These are phyloP conservation scores for Backusella luteola DNA, from an alignment of 192 early-diverging fungal genomes.

Conservation along the genomic window DNA sequence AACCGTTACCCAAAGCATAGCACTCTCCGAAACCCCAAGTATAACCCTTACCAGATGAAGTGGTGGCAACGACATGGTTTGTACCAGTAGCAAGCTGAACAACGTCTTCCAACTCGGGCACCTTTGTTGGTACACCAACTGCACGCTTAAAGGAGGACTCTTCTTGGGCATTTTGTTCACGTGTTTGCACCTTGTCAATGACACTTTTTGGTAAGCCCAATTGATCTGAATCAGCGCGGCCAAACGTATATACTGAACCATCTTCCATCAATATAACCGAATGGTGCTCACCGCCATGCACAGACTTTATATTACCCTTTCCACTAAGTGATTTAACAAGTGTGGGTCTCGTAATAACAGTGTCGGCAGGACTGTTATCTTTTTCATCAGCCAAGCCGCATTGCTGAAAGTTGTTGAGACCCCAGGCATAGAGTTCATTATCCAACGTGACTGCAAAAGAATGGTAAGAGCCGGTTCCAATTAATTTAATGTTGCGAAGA, in stretches of 20 bases:
- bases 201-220: constrained; percentile 62
- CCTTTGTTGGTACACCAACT: constrained; percentile 55
- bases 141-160: constrained; percentile 49
- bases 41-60: constrained; percentile 61
- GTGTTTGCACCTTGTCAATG: constrained; percentile 31
- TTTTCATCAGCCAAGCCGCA: constrained; percentile 56
- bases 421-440: constrained; percentile 75
- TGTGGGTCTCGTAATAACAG: constrained; percentile 55
- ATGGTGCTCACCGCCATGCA: constrained; percentile 88
- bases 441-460: constrained; percentile 75
- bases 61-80: constrained; percentile 55
- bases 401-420: constrained; percentile 91
- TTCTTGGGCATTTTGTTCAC: background rate
- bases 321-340: constrained; percentile 49
- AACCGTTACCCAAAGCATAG: constrained; percentile 79
- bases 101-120: constrained; percentile 43
- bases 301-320: constrained; percentile 45
- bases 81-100: constrained; percentile 54
- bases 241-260: constrained; percentile 79
- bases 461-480: constrained; percentile 82
- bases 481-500: constrained; percentile 54
- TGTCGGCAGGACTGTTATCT: constrained; percentile 33
- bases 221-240: constrained; percentile 81
- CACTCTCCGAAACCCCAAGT: constrained; percentile 91
- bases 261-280: constrained; percentile 71